Base-by-base conservation (phyloP, 164 flowering plant species). In the Pachysandra terminalis region DNA sequence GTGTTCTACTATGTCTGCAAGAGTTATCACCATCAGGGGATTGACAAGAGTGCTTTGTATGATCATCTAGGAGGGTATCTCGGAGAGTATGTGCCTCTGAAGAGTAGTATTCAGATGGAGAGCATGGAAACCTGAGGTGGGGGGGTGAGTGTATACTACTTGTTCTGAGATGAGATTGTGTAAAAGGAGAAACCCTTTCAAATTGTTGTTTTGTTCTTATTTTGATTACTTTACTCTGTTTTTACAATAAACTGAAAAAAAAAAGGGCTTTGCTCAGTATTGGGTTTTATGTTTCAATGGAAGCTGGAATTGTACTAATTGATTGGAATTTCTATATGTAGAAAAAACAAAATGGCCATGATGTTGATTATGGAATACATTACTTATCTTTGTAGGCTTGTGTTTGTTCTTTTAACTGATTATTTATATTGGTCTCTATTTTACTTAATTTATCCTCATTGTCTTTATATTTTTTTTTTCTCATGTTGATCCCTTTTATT, bases 41-140 rank as follows among this genome's bases (percentile, higher is more conserved):
- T 94, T 68, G 98, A 94, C 74, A 94, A 94, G 85, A 77, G 61
- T 12, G 98, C 92, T 9, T 74, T 94, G 78, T 79, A 85, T 61
- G 98, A 94, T 68, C 97, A 94, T 77, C 91, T 94, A 56, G 98
- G 97, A 52, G 98, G 97, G 4, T 94, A 94, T 70, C 90, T 94
- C 66, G 98, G 98, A 2, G 98, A 94, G 64, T 94, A 94, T 75
- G 95, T 94, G 72, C 98, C 97, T 49, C 81, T 94, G 35, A 91
- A 94, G 84, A 91, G 98, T 77, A 94, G 84, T 78, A 79, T 94
- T 84, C 97, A 94, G 82, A 86, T 94, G 97, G 97, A 94, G 67
- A 84, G 68, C 73, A 62, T 90, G 81, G 94, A 89, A 41, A 70
- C 69, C 2, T 88, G 81, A 81, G 27, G 23, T n/a, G 14, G 9